Evolutionary conservation across 768 basidiomycete species (phyloP).

Genomic region (Phaffia australis): DNA sequence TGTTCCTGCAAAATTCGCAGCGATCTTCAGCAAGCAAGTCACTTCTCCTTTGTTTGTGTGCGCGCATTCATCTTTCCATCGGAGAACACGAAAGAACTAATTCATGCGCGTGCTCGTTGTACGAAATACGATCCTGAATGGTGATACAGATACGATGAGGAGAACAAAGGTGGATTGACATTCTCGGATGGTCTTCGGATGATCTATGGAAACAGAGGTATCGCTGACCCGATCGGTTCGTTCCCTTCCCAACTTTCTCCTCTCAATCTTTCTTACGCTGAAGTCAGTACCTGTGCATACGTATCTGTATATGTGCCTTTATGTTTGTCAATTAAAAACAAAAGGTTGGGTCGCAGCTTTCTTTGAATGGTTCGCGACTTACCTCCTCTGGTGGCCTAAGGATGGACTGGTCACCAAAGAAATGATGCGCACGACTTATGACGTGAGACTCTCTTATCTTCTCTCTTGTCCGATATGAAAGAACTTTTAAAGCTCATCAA

Average conservation of each 20-base stretch:
- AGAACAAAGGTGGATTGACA: slow-evolving; percentile 26
- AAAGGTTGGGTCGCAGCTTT: slow-evolving; percentile 32
- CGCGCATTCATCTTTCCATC: too few relatives aligned
- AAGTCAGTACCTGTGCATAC: background rate
- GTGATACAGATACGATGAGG: slow-evolving; percentile 27
- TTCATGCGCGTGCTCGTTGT: too few relatives aligned
- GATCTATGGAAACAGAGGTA: too few relatives aligned
- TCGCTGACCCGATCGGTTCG: too few relatives aligned
- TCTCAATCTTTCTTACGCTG: background rate
- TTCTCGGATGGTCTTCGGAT: slow-evolving; percentile 24
- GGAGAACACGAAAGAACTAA: too few relatives aligned
- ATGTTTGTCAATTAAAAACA: slow-evolving; percentile 24
- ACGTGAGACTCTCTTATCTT: slow-evolving; percentile 36
- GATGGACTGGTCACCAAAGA: slow-evolving; percentile 42
- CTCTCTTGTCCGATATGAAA: too few relatives aligned
- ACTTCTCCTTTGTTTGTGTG: too few relatives aligned
- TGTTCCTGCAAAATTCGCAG: slow-evolving; percentile 42
- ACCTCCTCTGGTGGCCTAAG: slow-evolving; percentile 41
- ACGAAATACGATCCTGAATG: too few relatives aligned
- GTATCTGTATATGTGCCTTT: background rate
- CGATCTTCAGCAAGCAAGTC: slow-evolving; percentile 40
- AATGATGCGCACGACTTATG: slow-evolving; percentile 42
- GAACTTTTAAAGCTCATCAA: too few relatives aligned
- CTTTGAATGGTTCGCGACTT: slow-evolving; percentile 42
- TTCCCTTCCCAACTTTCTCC: background rate